Conservation (phyloP, 2,329 filamentous ascomycete genomes). For the Xylariales sp. region DNA sequence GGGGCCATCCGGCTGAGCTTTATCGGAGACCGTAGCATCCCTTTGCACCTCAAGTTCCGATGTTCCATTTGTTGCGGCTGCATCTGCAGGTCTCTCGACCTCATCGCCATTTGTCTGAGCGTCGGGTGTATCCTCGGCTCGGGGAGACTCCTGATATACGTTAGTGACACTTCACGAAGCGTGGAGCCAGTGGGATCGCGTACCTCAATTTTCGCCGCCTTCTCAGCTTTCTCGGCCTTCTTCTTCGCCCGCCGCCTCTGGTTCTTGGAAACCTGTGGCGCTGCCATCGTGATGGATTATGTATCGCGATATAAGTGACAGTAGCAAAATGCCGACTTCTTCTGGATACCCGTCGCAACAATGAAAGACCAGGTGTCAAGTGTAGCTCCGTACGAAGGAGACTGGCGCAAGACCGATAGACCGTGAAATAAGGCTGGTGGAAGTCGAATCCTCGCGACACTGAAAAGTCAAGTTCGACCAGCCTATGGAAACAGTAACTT, state of each 20-base stretch:
- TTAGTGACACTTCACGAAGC: constrained; percentile 6
- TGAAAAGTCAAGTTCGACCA: too few species aligned
- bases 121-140: constrained; percentile 29
- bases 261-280: constrained; percentile 83
- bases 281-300: constrained; percentile 54
- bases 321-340: too few species aligned
- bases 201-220: constrained; percentile 60
- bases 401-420: too few species aligned
- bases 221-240: constrained; percentile 90
- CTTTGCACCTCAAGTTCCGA: constrained; percentile 40
- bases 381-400: too few species aligned
- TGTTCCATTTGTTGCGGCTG: constrained; percentile 21
- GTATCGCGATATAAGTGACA: too few species aligned
- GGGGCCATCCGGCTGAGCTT: constrained; percentile 39
- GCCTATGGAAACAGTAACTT: too few species aligned
- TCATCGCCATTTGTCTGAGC: constrained; percentile 25
- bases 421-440: too few species aligned
- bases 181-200: constrained; percentile 11
- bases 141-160: constrained; percentile 13
- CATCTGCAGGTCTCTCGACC: constrained; percentile 17
- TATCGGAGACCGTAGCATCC: constrained; percentile 29
- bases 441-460: too few species aligned
- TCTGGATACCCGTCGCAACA: too few species aligned
- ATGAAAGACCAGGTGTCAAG: too few species aligned
- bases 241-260: constrained; percentile 89